Base-by-base conservation (phyloP, 139 green algal genomes). In the Tetradesmus obliquus region DNA sequence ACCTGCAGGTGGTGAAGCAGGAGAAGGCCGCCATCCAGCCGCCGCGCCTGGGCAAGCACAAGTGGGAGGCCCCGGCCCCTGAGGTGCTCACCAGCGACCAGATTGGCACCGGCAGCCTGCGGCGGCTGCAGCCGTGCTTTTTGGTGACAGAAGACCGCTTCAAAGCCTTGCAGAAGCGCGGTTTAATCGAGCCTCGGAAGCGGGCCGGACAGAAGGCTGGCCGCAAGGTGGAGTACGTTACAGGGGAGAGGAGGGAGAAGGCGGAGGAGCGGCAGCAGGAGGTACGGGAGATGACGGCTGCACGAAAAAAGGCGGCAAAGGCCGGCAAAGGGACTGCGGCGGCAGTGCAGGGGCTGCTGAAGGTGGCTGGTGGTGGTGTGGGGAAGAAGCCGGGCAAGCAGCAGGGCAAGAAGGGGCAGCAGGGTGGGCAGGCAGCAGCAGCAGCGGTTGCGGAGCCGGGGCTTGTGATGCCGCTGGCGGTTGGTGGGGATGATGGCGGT, bases 141-240 rank as follows among this genome's bases (percentile, higher is more conserved):
- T 93, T 94, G 90, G 69, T 95, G 57, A 83, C 91, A 0, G 24
- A 58, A 12, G 94, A 96, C 86, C 92, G 94, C 20, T 99, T 96
- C 94, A 98, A 97, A 90, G 96, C 94, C 82, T 91, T 99, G 85
- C 97, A 99, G 93, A 94, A 95, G 86, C 94, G 96, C 0, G 96
- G 96, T 17, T 45, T 97, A 9, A 94, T 99, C 2, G 97, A 99
- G 96, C 96, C 97, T 3, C 89, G 96, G n/a, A 88, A 92, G 87
- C 93, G 91, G 32, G 91, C 91, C 51, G 57, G 74, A 2, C 5
- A 17, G 22, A 82, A 81, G 71, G 51, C 54, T 66, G 83, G 83
- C 82, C 93, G 92, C 81, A 93, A 89, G 79, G 90, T 96, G 22
- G 55, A 87, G 69, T 96, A 95, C 79, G 91, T 95, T 57, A 94